Conservation (phyloP, 2,329 filamentous ascomycete genomes). For the Fusarium zealandicum region DNA sequence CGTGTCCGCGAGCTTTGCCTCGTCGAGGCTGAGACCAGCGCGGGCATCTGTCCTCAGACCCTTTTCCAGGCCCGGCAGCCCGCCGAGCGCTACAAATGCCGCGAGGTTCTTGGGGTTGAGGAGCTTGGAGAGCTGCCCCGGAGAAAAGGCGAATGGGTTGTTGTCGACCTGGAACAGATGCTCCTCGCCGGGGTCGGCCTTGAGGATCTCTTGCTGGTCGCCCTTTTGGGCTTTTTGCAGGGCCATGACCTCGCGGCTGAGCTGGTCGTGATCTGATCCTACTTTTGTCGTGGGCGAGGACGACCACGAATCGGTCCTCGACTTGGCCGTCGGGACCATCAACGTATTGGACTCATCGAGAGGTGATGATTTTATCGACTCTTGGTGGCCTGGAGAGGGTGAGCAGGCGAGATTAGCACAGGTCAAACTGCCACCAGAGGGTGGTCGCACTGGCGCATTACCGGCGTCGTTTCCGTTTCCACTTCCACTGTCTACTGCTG, state of each 20-base stretch:
- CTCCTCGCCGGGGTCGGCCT: constrained; percentile 75
- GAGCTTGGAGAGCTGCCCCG: constrained; percentile 81
- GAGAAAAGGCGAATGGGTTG: constrained; percentile 83
- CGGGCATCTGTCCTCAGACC: constrained; percentile 74
- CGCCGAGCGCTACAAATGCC: constrained; percentile 80
- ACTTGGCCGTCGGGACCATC: constrained; percentile 19
- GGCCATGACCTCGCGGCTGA: constrained; percentile 20
- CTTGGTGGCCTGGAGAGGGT: constrained; percentile 7
- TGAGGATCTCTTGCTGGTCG: constrained; percentile 52
- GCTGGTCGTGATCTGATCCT: constrained; percentile 29
- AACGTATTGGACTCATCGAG: constrained; percentile 30
- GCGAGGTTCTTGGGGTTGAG: constrained; percentile 84
- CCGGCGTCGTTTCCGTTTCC: constrained; percentile 12
- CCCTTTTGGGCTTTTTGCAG: constrained; percentile 22
- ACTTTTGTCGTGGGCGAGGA: constrained; percentile 29
- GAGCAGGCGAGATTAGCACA: background rate
- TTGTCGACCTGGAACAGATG: constrained; percentile 73
- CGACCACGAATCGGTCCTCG: constrained; percentile 29
- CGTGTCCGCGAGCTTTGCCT: constrained; percentile 65
- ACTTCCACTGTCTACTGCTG: constrained; percentile 27
- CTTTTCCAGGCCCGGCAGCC: constrained; percentile 74
- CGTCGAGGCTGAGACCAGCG: constrained; percentile 77
- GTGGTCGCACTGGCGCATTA: constrained; percentile 33
- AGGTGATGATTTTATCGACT: constrained; percentile 27
- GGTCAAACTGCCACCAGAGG: background rate